These are phyloP conservation scores for Calonectria leucothoes DNA, from an alignment of 2,329 filamentous ascomycete species.

Conservation along the genomic window DNA sequence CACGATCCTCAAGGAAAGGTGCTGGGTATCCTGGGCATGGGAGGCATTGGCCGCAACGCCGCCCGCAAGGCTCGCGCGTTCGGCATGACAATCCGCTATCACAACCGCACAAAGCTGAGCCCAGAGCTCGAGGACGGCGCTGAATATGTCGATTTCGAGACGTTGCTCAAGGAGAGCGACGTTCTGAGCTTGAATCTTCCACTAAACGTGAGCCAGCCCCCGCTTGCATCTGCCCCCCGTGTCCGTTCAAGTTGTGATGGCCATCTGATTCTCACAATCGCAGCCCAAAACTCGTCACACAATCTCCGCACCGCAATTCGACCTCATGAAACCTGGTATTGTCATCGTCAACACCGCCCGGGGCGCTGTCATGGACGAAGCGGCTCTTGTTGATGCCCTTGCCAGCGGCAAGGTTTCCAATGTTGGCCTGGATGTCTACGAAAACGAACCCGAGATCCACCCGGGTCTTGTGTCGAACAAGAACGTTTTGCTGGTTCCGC, in stretches of 20 bases:
- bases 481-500: slow-evolving; percentile 80
- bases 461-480: slow-evolving; percentile 77
- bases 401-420: slow-evolving; percentile 76
- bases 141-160: slow-evolving; percentile 79
- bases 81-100: slow-evolving; percentile 80
- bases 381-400: slow-evolving; percentile 79
- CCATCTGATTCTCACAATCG: not conserved
- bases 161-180: slow-evolving; percentile 76
- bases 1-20: slow-evolving; percentile 84
- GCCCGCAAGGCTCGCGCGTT: slow-evolving; percentile 80
- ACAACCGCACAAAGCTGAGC: slow-evolving; percentile 74
- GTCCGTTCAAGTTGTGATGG: not conserved
- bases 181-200: slow-evolving; percentile 85
- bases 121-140: slow-evolving; percentile 68
- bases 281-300: slow-evolving; percentile 77
- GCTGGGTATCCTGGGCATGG: slow-evolving; percentile 87
- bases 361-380: slow-evolving; percentile 85
- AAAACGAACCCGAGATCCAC: slow-evolving; percentile 83
- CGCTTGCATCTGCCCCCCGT: too few relatives aligned
- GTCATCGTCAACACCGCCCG: slow-evolving; percentile 87
- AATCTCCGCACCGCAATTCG: slow-evolving; percentile 77
- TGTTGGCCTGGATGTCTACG: slow-evolving; percentile 84
- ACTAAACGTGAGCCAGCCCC: slow-evolving; percentile 72
- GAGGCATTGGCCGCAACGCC: slow-evolving; percentile 83
- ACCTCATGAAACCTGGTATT: slow-evolving; percentile 81